phyloP scores from a whole-genome alignment of 2,329 filamentous ascomycete genomes.

The Teratosphaeria epicoccoides region DNA sequence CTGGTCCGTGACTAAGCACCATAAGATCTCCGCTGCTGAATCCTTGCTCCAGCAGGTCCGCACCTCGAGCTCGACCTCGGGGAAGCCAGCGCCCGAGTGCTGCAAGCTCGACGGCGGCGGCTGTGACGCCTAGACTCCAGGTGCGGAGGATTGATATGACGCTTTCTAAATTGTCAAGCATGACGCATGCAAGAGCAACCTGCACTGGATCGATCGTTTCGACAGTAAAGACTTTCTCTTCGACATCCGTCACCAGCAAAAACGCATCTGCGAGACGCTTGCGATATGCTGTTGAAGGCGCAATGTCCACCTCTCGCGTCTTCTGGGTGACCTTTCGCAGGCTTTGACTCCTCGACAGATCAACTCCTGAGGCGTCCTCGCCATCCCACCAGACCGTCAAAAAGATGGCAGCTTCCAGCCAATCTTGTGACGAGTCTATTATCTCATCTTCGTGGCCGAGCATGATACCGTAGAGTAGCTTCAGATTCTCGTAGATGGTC shows the following conservation, averaged over 20 bases:
- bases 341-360: constrained; percentile 31
- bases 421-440: constrained; percentile 69
- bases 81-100: constrained; percentile 77
- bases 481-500: constrained; percentile 78
- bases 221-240: constrained; percentile 58
- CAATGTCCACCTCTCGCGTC: constrained; percentile 39
- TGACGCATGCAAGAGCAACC: constrained; percentile 67
- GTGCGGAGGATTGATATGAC: constrained; percentile 62
- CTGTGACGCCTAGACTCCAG: constrained; percentile 72
- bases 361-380: constrained; percentile 36
- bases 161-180: constrained; percentile 72
- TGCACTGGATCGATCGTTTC: constrained; percentile 68
- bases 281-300: constrained; percentile 58
- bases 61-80: constrained; percentile 39
- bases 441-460: constrained; percentile 68
- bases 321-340: constrained; percentile 24
- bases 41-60: constrained; percentile 45
- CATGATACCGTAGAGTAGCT: constrained; percentile 68
- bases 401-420: constrained; percentile 79
- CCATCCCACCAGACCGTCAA: constrained; percentile 91
- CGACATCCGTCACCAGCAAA: constrained; percentile 51
- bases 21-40: constrained; percentile 78
- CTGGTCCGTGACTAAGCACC: constrained; percentile 59
- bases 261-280: constrained; percentile 63
- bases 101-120: constrained; percentile 72